These are phyloP conservation scores for Dendrostoma leiphaemia DNA, from an alignment of 2,329 filamentous ascomycete genomes.

Conservation along the genomic window DNA sequence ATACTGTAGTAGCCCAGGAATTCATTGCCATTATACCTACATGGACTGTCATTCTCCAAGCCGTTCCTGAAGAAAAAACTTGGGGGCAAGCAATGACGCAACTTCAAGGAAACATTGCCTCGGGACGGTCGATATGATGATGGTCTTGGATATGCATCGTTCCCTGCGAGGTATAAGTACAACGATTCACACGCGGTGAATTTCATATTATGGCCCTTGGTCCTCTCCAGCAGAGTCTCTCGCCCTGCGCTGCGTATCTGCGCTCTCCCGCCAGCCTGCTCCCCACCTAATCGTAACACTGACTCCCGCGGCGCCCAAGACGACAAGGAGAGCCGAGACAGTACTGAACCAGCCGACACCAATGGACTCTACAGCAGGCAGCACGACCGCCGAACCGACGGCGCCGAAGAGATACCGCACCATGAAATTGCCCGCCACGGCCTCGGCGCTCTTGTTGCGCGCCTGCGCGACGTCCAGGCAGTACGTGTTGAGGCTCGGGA, in stretches of 20 bases:
- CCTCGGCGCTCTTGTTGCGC: conserved; percentile 58
- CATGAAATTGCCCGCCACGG: conserved; percentile 78
- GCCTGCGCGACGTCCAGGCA: conserved; percentile 78
- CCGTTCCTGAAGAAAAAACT: too few relatives aligned
- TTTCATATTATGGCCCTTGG: neutral
- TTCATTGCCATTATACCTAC: too few relatives aligned
- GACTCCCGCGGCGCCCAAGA: conserved; percentile 40
- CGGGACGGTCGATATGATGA: too few relatives aligned
- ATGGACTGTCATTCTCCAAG: too few relatives aligned
- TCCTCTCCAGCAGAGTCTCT: conserved; percentile 20
- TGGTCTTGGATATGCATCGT: too few relatives aligned
- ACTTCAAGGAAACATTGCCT: too few relatives aligned
- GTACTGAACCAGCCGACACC: conserved; percentile 82
- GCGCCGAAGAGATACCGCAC: conserved; percentile 74
- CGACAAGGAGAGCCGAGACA: conserved; percentile 58
- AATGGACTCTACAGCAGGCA: conserved; percentile 71
- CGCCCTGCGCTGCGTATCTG: conserved; percentile 45
- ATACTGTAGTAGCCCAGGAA: too few relatives aligned
- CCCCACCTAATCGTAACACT: conserved; percentile 50
- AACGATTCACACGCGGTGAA: neutral
- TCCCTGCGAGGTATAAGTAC: neutral
- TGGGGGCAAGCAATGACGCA: too few relatives aligned
- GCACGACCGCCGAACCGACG: conserved; percentile 65
- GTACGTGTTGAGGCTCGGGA: conserved; percentile 69
- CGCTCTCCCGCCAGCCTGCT: conserved; percentile 45